Percentiles rank a stretch among this genome's conserved stretches.
Evolutionary conservation across 352 stramenopile genomes (phyloP).

Genomic region (Phytophthora macrochlamydospora): DNA sequence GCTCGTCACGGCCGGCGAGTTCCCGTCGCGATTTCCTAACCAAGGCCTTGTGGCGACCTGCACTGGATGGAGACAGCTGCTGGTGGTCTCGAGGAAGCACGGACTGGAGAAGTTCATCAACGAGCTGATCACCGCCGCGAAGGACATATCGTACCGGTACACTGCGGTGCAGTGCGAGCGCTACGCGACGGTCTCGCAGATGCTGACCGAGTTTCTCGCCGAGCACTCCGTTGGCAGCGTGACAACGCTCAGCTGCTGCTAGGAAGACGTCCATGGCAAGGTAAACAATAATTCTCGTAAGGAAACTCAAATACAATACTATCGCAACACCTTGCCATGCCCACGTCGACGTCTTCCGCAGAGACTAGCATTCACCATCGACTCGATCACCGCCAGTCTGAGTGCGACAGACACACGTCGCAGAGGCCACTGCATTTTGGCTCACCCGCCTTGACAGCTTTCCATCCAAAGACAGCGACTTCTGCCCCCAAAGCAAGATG

Average conservation of each 20-base stretch:
- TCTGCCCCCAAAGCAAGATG: too few species aligned
- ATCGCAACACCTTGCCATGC: too few species aligned
- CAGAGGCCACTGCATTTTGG: too few species aligned
- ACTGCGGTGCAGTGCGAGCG: constrained; percentile 43
- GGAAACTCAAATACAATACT: too few species aligned
- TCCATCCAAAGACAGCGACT: too few species aligned
- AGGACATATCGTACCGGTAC: constrained; percentile 54
- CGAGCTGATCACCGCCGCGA: constrained; percentile 38
- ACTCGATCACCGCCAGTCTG: too few species aligned
- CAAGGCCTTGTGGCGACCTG: constrained; percentile 22
- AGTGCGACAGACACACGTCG: too few species aligned
- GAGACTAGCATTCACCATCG: too few species aligned
- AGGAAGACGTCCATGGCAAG: background rate
- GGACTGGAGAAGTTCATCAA: constrained; percentile 47
- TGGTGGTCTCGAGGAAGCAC: constrained; percentile 30
- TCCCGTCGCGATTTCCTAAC: constrained; percentile 50
- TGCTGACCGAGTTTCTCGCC: constrained; percentile 59
- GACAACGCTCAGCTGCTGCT: constrained; percentile 10
- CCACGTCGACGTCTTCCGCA: too few species aligned
- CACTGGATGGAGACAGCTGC: constrained; percentile 24
- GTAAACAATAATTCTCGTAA: too few species aligned
- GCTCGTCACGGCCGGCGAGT: constrained; percentile 40
- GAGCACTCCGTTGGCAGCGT: constrained; percentile 20
- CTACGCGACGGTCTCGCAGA: constrained; percentile 45
- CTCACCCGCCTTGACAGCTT: too few species aligned